These are phyloP conservation scores for Pythium monospermum DNA, from an alignment of 352 stramenopile species.

Conservation along the genomic window DNA sequence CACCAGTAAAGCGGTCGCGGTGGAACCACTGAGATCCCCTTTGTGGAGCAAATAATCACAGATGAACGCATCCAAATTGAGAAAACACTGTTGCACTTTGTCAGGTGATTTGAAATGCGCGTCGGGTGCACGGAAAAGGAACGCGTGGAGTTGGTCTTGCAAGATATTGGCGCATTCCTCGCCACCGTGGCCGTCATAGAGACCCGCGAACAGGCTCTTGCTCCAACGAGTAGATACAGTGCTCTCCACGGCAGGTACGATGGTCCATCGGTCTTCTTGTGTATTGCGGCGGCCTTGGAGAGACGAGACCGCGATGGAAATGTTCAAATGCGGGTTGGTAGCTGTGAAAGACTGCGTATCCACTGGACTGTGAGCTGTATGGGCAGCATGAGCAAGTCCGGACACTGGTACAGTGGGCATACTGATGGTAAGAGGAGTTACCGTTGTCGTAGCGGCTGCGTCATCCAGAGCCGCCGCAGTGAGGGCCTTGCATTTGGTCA, in stretches of 20 bases:
- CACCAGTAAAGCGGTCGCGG: conserved; percentile 48
- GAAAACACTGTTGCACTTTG: conserved; percentile 41
- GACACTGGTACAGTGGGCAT: too few species aligned
- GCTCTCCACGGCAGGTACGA: conserved; percentile 34
- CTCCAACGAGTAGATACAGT: conserved; percentile 10
- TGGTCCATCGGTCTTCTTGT: conserved; percentile 70
- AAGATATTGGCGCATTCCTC: conserved; percentile 70
- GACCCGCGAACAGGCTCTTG: conserved; percentile 45
- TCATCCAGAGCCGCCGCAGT: background rate
- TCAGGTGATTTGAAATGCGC: conserved; percentile 19
- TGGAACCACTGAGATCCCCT: conserved; percentile 73
- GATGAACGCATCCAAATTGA: conserved; percentile 57
- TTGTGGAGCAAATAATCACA: conserved; percentile 72
- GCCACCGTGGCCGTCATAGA: conserved; percentile 85
- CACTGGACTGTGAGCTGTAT: background rate
- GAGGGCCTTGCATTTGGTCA: conserved; percentile 22
- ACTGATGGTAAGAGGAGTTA: background rate
- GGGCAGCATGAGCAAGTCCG: too few species aligned
- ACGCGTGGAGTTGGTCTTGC: conserved; percentile 66
- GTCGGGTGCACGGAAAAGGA: conserved; percentile 43
- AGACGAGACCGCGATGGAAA: conserved; percentile 45
- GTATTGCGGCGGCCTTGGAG: conserved; percentile 63
- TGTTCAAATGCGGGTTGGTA: conserved; percentile 26
- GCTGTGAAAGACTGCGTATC: conserved; percentile 38
- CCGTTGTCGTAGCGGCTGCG: background rate